Conservation (phyloP, 2,329 filamentous ascomycete species). For the Tolypocladium tropicale region DNA sequence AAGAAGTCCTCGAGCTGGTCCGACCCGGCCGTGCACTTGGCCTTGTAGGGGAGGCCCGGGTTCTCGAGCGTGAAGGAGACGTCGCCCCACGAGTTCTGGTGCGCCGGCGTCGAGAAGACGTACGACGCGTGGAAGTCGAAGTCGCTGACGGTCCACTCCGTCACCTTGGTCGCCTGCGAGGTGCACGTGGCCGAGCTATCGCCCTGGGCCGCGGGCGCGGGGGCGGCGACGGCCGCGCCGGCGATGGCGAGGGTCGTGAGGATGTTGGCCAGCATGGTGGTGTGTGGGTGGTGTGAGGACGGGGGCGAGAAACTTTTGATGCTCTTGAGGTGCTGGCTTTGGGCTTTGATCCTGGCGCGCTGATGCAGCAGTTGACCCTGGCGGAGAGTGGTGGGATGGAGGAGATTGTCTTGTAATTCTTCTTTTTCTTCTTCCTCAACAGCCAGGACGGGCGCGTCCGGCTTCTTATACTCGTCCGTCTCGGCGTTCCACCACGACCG, state of each 20-base stretch:
- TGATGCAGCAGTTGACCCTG: too few species aligned
- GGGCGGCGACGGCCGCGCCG: constrained; percentile 12
- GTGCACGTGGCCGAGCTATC: constrained; percentile 11
- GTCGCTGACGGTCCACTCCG: constrained; percentile 27
- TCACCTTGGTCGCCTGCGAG: constrained; percentile 8
- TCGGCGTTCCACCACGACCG: background rate
- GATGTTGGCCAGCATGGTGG: constrained; percentile 9
- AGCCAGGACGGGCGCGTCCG: background rate
- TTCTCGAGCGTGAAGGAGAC: constrained; percentile 40
- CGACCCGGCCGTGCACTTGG: constrained; percentile 30
- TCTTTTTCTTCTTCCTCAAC: background rate
- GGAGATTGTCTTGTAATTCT: background rate
- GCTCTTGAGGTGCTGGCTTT: background rate
- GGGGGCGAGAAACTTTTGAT: too few species aligned
- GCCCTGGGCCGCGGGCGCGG: background rate
- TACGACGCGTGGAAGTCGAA: constrained; percentile 40
- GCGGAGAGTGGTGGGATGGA: too few species aligned
- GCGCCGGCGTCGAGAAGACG: constrained; percentile 38
- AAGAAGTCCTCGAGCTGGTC: constrained; percentile 36
- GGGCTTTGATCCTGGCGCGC: background rate
- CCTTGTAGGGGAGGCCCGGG: constrained; percentile 26
- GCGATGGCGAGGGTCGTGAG: constrained; percentile 13
- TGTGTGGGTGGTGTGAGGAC: background rate
- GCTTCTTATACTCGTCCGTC: background rate
- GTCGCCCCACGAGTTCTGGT: constrained; percentile 37